phyloP scores from a whole-genome alignment of 2,329 filamentous ascomycete species.

The Beauveria sp. region DNA sequence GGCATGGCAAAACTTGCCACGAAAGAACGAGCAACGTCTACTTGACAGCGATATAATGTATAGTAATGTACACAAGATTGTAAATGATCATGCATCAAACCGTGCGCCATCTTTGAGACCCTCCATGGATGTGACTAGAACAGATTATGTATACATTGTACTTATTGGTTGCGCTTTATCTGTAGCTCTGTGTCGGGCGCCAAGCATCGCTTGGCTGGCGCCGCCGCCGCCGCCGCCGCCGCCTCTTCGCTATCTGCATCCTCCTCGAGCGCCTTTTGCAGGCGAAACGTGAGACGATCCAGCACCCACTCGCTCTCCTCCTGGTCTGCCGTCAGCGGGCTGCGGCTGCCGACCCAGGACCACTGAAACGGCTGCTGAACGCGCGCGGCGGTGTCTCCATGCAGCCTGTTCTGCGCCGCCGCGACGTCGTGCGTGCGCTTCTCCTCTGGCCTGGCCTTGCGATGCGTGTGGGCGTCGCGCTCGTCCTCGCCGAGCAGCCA shows the following conservation, averaged over 20 bases:
- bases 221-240: neutral
- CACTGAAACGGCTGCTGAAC: constrained; percentile 36
- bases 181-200: neutral
- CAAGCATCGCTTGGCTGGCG: neutral
- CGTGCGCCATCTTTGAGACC: neutral
- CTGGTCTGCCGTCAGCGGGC: constrained; percentile 61
- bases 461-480: constrained; percentile 40
- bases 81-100: neutral
- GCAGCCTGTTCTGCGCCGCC: constrained; percentile 2
- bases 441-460: constrained; percentile 27
- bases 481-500: constrained; percentile 66
- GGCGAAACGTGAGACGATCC: constrained; percentile 50
- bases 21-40: too few relatives aligned
- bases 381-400: constrained; percentile 20
- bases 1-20: too few relatives aligned
- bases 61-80: too few relatives aligned
- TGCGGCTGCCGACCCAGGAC: constrained; percentile 67
- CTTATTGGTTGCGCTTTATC: neutral
- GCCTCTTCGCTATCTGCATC: constrained; percentile 13
- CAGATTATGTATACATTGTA: neutral
- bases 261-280: constrained; percentile 31
- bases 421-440: constrained; percentile 14
- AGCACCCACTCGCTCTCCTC: constrained; percentile 69
- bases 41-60: too few relatives aligned
- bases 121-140: neutral